These are phyloP conservation scores for Phyllostachys edulis DNA, from an alignment of 176 grass and related monocot genomes.

Conservation along the genomic window DNA sequence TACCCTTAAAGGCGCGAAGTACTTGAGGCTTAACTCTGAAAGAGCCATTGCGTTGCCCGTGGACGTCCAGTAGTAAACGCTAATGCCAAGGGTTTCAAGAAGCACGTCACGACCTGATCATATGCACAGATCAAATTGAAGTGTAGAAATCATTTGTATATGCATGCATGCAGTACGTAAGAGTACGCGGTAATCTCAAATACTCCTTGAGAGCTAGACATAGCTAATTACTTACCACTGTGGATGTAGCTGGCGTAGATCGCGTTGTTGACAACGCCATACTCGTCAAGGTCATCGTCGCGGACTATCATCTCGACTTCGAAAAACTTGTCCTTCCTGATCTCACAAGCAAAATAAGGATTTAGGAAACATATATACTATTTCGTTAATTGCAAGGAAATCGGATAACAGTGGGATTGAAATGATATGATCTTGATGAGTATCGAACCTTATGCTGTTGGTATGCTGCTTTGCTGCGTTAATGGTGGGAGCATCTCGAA, in stretches of 20 bases:
- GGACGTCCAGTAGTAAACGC: constrained; percentile 46
- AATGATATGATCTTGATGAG: neutral
- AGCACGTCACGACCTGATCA: constrained; percentile 55
- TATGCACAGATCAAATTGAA: neutral
- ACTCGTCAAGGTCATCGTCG: constrained; percentile 77
- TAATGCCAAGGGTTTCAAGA: constrained; percentile 49
- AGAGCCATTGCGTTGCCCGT: constrained; percentile 59
- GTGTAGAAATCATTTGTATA: constrained; percentile 21
- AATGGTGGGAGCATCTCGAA: neutral
- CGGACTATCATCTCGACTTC: constrained; percentile 55
- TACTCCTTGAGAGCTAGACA: no score
- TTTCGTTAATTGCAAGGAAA: neutral
- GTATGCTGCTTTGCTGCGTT: neutral
- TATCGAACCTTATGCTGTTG: neutral
- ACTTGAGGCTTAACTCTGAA: constrained; percentile 67
- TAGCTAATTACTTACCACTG: neutral
- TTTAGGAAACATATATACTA: no score
- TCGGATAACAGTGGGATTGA: neutral
- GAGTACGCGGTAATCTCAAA: neutral
- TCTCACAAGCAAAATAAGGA: neutral
- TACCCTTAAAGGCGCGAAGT: constrained; percentile 43
- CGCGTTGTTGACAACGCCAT: constrained; percentile 77
- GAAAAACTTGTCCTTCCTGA: constrained; percentile 53
- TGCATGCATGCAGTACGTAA: neutral
- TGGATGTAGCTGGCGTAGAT: constrained; percentile 76